These are phyloP conservation scores for Citrus reticulata DNA, from an alignment of 345 rosid species.

Conservation along the genomic window DNA sequence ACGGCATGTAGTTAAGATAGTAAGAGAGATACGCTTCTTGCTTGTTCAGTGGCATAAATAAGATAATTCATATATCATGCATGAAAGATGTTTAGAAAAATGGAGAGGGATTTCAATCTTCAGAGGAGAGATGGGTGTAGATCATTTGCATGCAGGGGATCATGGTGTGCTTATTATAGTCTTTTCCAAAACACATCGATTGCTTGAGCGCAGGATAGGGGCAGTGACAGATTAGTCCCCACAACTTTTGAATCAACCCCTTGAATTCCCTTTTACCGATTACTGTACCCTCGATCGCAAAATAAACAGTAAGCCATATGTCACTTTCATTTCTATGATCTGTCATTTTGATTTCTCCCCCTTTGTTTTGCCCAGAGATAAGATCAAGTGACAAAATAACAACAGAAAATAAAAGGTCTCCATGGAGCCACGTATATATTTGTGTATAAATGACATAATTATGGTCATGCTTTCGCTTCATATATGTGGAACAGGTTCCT, in stretches of 20 bases:
- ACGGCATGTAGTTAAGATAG: neutral
- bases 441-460: neutral
- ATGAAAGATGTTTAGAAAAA: conserved; percentile 7
- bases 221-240: conserved; percentile 19
- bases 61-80: neutral
- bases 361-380: neutral
- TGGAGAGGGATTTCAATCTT: neutral
- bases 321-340: neutral
- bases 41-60: no score
- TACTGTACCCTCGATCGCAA: neutral
- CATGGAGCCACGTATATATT: neutral
- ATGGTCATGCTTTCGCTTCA: neutral
- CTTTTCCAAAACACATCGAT: conserved; percentile 22
- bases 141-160: conserved; percentile 12
- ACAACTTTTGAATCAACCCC: conserved; percentile 1
- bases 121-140: neutral
- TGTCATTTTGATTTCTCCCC: conserved; percentile 6
- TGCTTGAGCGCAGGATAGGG: conserved; percentile 8
- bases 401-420: neutral
- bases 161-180: conserved; percentile 4
- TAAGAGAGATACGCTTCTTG: no score
- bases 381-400: neutral
- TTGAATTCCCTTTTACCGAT: neutral
- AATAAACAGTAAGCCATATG: neutral
- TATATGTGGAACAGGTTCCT: neutral